Percentiles rank a stretch among this genome's conserved stretches.
phyloP scores from a whole-genome alignment of 306 rosid genomes.

The Vigna angularis region DNA sequence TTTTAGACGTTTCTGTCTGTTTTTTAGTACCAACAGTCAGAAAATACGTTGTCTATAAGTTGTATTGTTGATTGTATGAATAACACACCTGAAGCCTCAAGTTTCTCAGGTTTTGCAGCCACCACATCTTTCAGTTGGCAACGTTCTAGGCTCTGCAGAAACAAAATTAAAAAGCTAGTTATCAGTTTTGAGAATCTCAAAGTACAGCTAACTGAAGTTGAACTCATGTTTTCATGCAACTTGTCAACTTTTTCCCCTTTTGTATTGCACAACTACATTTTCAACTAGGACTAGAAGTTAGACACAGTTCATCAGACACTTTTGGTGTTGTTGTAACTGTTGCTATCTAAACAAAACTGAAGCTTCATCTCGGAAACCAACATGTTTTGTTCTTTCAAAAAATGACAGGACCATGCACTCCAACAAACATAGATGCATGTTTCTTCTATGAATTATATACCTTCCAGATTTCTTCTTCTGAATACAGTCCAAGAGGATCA shows the following conservation, averaged over 20 bases:
- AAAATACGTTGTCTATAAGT: no score
- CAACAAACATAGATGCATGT: background rate
- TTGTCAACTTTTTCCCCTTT: background rate
- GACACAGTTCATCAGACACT: no score
- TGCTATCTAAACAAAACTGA: background rate
- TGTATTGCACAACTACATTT: slow-evolving; percentile 12
- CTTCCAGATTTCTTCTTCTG: slow-evolving; percentile 95
- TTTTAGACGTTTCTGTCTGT: no score
- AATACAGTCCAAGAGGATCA: slow-evolving; percentile 70
- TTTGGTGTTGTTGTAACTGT: no score
- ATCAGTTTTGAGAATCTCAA: slow-evolving; percentile 22
- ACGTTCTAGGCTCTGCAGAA: slow-evolving; percentile 75
- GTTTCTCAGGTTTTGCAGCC: slow-evolving; percentile 80
- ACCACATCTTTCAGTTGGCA: slow-evolving; percentile 88
- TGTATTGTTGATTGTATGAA: no score
- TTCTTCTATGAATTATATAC: slow-evolving; percentile 46
- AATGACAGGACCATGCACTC: background rate
- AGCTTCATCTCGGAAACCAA: background rate
- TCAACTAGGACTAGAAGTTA: background rate
- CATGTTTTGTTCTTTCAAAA: background rate
- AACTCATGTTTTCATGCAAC: no score
- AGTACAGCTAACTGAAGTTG: background rate
- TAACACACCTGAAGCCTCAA: slow-evolving; percentile 68
- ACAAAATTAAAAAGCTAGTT: slow-evolving; percentile 8
- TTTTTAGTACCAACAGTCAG: no score